Evolutionary conservation across 805 yeast genomes (phyloP).

Genomic region (Suhomyces pyralidae): DNA sequence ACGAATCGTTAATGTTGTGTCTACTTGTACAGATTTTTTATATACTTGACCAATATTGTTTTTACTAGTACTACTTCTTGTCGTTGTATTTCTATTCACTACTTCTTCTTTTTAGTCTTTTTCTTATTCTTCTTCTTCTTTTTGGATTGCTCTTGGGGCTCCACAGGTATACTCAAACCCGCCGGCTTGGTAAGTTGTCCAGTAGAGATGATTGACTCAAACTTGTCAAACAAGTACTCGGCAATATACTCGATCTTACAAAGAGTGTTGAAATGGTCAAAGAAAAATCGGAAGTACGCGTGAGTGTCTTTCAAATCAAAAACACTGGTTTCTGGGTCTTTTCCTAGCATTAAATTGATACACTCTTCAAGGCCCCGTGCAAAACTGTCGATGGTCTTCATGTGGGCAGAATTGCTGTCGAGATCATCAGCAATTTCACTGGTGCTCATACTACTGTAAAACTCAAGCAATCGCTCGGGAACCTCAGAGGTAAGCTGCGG

Average conservation of each 20-base stretch:
- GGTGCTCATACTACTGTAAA: not conserved
- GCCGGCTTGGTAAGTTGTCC: not conserved
- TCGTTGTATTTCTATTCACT: conserved; percentile 15
- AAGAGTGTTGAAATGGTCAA: conserved; percentile 28
- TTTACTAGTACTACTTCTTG: too few relatives aligned
- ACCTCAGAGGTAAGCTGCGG: not conserved
- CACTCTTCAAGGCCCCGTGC: conserved; percentile 12
- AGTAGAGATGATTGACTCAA: conserved; percentile 16
- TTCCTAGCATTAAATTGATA: not conserved
- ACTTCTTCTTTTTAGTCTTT: conserved; percentile 29
- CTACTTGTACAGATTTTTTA: too few relatives aligned
- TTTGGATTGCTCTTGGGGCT: conserved; percentile 28
- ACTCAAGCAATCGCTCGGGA: not conserved
- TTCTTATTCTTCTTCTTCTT: conserved; percentile 13
- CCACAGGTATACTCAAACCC: conserved; percentile 4
- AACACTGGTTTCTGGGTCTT: conserved; percentile 1
- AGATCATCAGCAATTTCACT: conserved; percentile 19
- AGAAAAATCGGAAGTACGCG: conserved; percentile 24
- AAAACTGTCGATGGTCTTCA: conserved; percentile 10
- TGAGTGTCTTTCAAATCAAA: conserved; percentile 9
- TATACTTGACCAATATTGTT: too few relatives aligned
- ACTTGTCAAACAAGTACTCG: conserved; percentile 22
- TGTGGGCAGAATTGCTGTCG: conserved; percentile 10
- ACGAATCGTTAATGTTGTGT: too few relatives aligned
- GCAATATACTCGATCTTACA: conserved; percentile 30